Evolutionary conservation across 345 rosid species (phyloP), one percentile per base, ranked within the genome.

Genomic region (Mallotus nudiflorus): DNA sequence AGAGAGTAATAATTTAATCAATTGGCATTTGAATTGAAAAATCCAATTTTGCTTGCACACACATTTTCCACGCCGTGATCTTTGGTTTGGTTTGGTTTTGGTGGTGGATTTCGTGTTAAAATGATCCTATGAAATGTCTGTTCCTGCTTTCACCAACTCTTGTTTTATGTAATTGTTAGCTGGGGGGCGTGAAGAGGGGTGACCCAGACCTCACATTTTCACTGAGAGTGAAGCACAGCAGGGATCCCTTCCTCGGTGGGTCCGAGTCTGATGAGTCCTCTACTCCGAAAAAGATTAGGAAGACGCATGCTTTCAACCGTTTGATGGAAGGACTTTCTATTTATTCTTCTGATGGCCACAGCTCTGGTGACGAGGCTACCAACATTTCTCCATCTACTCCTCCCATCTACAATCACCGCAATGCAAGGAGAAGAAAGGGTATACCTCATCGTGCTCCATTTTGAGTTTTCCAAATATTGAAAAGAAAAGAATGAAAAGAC

Each of bases 381-480:
- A 81, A 65, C 69, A 72, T 87, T 13, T 84, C 92, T 53, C 98
- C 97, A 0, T 51, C 81, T 0, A 84, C 97, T 27, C 88, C 84
- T 22, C 87, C 87, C 20, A 81, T 84, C 12, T 86, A 74, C 87
- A 87, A 82, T 57, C 89, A 87, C 70, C 65, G 78, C 66, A 90
- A 88, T 75, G 87, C 95, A 33, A 83, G 91, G 68, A 78, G 96
- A 54, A 77, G 97, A 65, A 92, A 92, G 85, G 91, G 97, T 19
- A 80, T 84, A 3, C 98, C 98, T 49, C 97, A 84, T 65, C 95
- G 98, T 20, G 90, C 98, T 39, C 97, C 98, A 49, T 70, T 70
- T 61, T 70, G 19, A 70, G 48, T 46, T 35, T 29, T 44, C 54
- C 29, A 0, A 24, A 42, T 4, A 56, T 4, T 39, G 9, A 11